phyloP scores from a whole-genome alignment of 2,329 filamentous ascomycete species.

The Neurospora sp. region DNA sequence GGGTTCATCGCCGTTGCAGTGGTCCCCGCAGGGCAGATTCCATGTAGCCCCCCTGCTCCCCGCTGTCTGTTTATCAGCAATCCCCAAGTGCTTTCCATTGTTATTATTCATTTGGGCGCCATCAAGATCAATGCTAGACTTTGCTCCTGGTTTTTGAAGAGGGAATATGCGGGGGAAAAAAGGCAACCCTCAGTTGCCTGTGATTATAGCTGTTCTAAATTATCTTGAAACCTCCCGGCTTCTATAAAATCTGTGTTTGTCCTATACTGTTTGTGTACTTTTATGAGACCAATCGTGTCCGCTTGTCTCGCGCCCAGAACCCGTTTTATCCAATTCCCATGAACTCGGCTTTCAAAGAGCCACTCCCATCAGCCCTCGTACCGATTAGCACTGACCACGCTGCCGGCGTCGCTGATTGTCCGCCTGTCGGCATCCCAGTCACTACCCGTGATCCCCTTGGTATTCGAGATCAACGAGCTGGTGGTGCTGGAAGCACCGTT shows the following conservation, averaged over 20 bases:
- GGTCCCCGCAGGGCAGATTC: not conserved
- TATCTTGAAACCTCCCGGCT: not conserved
- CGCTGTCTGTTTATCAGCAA: not conserved
- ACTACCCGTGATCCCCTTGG: constrained; percentile 10
- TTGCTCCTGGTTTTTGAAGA: not conserved
- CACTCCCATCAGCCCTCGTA: constrained; percentile 7
- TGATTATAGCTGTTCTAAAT: not conserved
- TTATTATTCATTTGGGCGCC: not conserved
- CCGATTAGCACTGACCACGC: constrained; percentile 9
- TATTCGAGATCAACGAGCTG: constrained; percentile 2
- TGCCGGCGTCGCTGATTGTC: constrained; percentile 16
- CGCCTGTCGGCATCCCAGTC: constrained; percentile 16
- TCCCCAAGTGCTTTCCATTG: not conserved
- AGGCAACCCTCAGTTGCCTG: not conserved
- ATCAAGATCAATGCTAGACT: not conserved
- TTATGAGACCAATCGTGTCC: not conserved
- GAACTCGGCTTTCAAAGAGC: not conserved
- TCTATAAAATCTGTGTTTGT: not conserved
- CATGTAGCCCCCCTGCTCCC: not conserved
- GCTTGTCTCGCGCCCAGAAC: not conserved
- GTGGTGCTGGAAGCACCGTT: constrained; percentile 10
- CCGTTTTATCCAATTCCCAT: not conserved
- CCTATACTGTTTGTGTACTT: not conserved
- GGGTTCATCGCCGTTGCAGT: not conserved
- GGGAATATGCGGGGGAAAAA: not conserved